A percentile compares a stretch with the other conserved stretches of the same genome.
phyloP scores from a whole-genome alignment of 2,329 filamentous ascomycete genomes.

The Trichoderma guizhouense region DNA sequence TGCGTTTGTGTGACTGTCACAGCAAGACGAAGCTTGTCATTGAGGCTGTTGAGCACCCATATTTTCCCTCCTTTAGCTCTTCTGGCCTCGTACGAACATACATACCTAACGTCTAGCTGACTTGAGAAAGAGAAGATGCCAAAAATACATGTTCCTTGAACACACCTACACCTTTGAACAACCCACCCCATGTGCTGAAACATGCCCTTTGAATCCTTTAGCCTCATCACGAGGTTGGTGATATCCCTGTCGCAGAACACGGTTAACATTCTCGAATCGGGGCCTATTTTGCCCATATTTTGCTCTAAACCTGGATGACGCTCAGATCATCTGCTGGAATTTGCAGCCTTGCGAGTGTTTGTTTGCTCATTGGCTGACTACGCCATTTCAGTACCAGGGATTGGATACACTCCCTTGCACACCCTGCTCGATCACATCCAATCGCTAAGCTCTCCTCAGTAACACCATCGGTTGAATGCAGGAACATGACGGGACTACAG shows the following conservation, averaged over 20 bases:
- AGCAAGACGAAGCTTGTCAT: conserved; percentile 8
- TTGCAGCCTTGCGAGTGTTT: not conserved
- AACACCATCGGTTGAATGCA: conserved; percentile 1
- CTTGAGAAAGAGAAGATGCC: not conserved
- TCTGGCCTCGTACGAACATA: not conserved
- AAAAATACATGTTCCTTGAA: not conserved
- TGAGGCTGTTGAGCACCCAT: not conserved
- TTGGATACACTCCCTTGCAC: not conserved
- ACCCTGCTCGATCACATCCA: not conserved
- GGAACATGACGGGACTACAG: not conserved
- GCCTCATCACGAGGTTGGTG: not conserved
- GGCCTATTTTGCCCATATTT: not conserved
- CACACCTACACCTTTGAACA: not conserved
- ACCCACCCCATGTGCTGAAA: not conserved
- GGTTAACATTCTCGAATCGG: not conserved
- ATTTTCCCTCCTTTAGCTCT: not conserved
- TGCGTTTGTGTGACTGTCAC: conserved; percentile 8
- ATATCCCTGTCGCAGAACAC: not conserved
- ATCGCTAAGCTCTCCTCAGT: conserved; percentile 10
- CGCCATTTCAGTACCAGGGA: not conserved
- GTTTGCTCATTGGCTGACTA: not conserved
- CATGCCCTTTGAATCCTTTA: not conserved
- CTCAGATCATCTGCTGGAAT: not conserved
- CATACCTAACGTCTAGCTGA: not conserved
- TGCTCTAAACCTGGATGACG: not conserved